These are phyloP conservation scores for Paracamarosporium sp. DNA, from an alignment of 2,329 filamentous ascomycete species.

Conservation along the genomic window DNA sequence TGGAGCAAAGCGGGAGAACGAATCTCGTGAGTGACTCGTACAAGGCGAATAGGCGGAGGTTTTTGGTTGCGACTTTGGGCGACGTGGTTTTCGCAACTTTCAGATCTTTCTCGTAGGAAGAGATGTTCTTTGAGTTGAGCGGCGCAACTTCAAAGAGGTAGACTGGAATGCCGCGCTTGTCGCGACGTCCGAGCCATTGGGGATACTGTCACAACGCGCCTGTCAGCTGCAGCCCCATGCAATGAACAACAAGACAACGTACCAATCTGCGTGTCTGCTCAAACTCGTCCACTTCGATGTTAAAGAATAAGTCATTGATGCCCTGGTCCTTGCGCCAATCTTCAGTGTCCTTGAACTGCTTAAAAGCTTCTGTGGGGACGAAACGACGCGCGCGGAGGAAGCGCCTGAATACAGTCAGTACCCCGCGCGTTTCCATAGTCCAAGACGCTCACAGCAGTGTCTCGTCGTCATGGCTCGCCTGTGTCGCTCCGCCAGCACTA, in stretches of 20 bases:
- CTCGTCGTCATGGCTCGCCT: constrained; percentile 74
- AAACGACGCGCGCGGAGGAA: constrained; percentile 88
- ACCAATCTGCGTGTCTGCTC: constrained; percentile 81
- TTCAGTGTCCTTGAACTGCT: constrained; percentile 87
- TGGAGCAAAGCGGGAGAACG: constrained; percentile 82
- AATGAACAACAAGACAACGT: constrained; percentile 18
- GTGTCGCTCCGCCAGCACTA: constrained; percentile 36
- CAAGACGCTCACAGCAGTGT: constrained; percentile 67
- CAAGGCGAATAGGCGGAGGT: constrained; percentile 86
- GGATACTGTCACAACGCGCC: constrained; percentile 69
- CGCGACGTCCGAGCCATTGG: constrained; percentile 91
- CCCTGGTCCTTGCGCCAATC: constrained; percentile 83
- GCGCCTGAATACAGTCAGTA: constrained; percentile 63
- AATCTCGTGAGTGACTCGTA: constrained; percentile 94
- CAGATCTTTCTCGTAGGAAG: constrained; percentile 74
- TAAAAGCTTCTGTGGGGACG: constrained; percentile 75
- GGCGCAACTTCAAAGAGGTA: constrained; percentile 89
- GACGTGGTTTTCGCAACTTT: constrained; percentile 64
- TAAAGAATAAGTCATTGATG: constrained; percentile 80
- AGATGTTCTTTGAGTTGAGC: constrained; percentile 81
- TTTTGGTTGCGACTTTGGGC: constrained; percentile 72
- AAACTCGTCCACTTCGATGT: constrained; percentile 84
- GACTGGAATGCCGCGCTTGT: constrained; percentile 88
- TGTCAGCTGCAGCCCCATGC: constrained; percentile 20
- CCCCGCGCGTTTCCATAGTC: constrained; percentile 18